A percentile compares a stretch with the other conserved stretches of the same genome.
Evolutionary conservation across 2,329 filamentous ascomycete species (phyloP).

Genomic region (Paracoccidioides brasiliensis): DNA sequence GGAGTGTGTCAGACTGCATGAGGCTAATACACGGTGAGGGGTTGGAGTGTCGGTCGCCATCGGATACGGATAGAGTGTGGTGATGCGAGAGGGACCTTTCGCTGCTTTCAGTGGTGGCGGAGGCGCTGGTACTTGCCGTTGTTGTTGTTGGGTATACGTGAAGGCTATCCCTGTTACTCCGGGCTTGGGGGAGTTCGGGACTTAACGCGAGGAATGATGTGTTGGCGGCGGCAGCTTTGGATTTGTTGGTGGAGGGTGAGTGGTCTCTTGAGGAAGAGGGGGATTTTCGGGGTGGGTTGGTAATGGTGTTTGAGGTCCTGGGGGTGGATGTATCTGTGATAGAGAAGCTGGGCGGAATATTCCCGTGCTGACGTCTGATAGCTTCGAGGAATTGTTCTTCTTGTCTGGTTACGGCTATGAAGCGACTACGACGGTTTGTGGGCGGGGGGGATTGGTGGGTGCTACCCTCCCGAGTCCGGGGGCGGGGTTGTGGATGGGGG

Average conservation of each 20-base stretch:
- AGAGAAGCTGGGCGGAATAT: slow-evolving; percentile 32
- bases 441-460: slow-evolving; percentile 11
- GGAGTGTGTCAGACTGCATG: slow-evolving; percentile 26
- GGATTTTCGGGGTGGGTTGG: slow-evolving; percentile 3
- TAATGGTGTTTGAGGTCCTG: neutral
- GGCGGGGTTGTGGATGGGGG: slow-evolving; percentile 1
- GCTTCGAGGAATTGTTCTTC: slow-evolving; percentile 40
- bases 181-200: neutral
- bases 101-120: neutral
- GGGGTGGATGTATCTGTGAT: slow-evolving; percentile 7
- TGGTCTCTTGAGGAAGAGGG: neutral
- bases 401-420: slow-evolving; percentile 42
- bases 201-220: slow-evolving; percentile 2
- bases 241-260: neutral
- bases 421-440: slow-evolving; percentile 29
- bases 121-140: neutral
- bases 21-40: slow-evolving; percentile 23
- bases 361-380: slow-evolving; percentile 36
- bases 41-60: slow-evolving; percentile 22
- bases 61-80: slow-evolving; percentile 1
- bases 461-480: slow-evolving; percentile 7
- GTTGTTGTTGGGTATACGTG: no score
- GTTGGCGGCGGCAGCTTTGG: neutral
- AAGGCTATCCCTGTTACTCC: neutral
- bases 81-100: neutral